Evolutionary conservation across 192 early-diverging fungal species (phyloP), one percentile per base, ranked within the genome.

Genomic region (Rhizoclosmatium globosum): DNA sequence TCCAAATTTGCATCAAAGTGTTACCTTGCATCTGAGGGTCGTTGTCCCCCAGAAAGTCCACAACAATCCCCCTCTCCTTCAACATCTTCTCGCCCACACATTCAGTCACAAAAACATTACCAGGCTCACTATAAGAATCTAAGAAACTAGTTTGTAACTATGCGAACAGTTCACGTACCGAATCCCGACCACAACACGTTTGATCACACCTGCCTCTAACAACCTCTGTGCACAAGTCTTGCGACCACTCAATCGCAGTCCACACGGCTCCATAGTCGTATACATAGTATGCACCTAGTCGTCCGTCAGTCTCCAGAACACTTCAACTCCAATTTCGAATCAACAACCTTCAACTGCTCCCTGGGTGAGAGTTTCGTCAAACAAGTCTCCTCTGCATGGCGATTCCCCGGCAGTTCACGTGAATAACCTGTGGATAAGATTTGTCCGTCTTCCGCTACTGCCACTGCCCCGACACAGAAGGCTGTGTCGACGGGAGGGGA

Each of bases 261-360:
- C 93, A 83, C 97, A 99, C 0, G 97, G 97, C 79, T 99, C 97
- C 97, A 99, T 99, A 3, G 97, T 99, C 39, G 96, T 95, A 79
- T 97, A 99, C 81, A 97, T 92, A 13, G 50, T 53, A 53, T 53
- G 50, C 6, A 53, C 17, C 50, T 53, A 53, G n/a, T 38, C 21
- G 71, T 50, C 23, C 13, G 47, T 9, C 17, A 13, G 48, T 31
- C 19, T 72, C 56, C 21, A 92, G 93, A 4, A 89, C 50, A 53
- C 50, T 53, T 17, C 50, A 53, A 53, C 17, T 53, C 17, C 50
- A 53, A 17, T 53, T 53, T 7, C 50, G 50, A 53, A 13, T 17
- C 50, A 53, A 7, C 50, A 13, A 53, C 91, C 38, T 78, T 11
- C 4, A 84, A 85, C 4, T 70, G 41, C 3, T 38, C 47, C 3